phyloP scores from a whole-genome alignment of 805 yeast species.

The Saturnispora galanensis region DNA sequence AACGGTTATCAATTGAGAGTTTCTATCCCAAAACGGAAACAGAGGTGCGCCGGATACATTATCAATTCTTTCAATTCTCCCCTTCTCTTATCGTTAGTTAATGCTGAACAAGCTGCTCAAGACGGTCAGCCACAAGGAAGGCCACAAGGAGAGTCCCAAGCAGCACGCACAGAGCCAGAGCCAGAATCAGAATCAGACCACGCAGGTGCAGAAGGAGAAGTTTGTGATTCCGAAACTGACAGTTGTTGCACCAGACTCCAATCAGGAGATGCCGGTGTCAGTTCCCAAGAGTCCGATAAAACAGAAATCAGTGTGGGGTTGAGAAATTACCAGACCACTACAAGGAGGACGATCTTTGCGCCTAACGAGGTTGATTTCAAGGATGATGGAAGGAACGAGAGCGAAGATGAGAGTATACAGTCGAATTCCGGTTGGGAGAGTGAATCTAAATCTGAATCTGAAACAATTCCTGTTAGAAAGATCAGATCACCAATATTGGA shows the following conservation, averaged over 20 bases:
- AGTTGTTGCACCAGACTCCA: neutral
- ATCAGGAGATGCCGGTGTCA: neutral
- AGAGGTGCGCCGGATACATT: constrained; percentile 2
- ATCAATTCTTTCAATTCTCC: neutral
- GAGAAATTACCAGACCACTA: constrained; percentile 21
- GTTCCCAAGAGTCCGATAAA: neutral
- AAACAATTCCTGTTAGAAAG: constrained; percentile 4
- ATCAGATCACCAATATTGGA: constrained; percentile 15
- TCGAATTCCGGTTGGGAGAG: neutral
- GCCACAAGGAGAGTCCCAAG: neutral
- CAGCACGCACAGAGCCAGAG: neutral
- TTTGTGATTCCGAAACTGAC: constrained; percentile 3
- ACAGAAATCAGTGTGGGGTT: constrained; percentile 3
- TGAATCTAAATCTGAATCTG: neutral
- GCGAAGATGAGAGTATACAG: neutral
- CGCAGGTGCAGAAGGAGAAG: neutral
- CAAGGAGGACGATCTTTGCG: constrained; percentile 19
- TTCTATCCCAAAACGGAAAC: constrained; percentile 11
- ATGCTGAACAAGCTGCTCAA: neutral
- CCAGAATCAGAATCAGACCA: neutral
- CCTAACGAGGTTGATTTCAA: constrained; percentile 12
- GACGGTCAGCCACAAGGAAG: neutral
- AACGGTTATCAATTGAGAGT: constrained; percentile 18
- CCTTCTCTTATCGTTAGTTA: neutral
- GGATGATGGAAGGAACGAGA: constrained; percentile 3